Evolutionary conservation across 257 asterid genomes (phyloP), one percentile per base, ranked within the genome.

Genomic region (Solanum arcanum): DNA sequence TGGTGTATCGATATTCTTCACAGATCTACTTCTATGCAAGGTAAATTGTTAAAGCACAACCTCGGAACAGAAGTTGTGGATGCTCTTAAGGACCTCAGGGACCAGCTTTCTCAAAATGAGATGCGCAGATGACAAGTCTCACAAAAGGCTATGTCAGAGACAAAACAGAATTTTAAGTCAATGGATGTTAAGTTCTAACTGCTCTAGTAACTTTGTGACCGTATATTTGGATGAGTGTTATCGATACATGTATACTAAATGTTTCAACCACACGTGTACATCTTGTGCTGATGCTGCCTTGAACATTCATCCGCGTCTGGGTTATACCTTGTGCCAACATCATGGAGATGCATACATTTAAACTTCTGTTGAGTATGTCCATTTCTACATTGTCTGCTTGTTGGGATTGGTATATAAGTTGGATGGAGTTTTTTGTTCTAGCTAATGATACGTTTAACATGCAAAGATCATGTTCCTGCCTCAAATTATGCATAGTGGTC

Each of bases 1-100:
- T 69, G 20, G 42, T 66, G 44, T 27, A 68, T 66, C 33, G 9
- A 72, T 86, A 42, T 73, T 68, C 66, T 87, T 41, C 84, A 64
- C 96, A 97, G 99, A 88, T 94, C 97, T 9, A 95, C 94, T 52
- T 94, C 98, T 13, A 93, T 97, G 96, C 98, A 94, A 92, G 99
- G 99, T 52, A 95, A 93, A 90, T 73, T 97, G 95, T 90, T 95
- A 92, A 95, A 94, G 93, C 98, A 95, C 92, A 95, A 97, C 92
- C 99, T 97, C 85, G 98, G 92, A 90, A 86, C 98, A 44, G 91
- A 94, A 88, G 98, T 94, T 14, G 98, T 97, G 81, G 92, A 92
- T 86, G 99, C 99, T 77, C 97, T 97, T 83, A 95, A 94, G 92
- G 97, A 94, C 90, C 98, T 97, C 89, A 94, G 98, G 87, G 93